A percentile compares a stretch with the other conserved stretches of the same genome.
Conservation (phyloP, 2,329 filamentous ascomycete species). For the Hymenoscyphus fraxineus region DNA sequence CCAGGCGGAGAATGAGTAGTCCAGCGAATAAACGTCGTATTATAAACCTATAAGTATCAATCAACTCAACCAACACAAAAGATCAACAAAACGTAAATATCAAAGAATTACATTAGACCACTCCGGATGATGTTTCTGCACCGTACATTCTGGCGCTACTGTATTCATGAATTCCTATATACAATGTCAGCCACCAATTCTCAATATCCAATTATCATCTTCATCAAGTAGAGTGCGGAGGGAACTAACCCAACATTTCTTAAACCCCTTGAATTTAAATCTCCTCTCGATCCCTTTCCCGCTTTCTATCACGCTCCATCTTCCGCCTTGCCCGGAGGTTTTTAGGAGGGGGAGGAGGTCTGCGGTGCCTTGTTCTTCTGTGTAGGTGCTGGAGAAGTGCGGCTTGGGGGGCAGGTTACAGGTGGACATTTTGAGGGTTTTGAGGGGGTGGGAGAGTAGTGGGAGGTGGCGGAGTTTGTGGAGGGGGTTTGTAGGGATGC, state of each 20-base stretch:
- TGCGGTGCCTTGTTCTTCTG: conserved; percentile 9
- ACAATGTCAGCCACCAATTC: neutral
- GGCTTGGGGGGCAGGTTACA: neutral
- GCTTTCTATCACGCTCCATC: conserved; percentile 49
- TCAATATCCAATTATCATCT: neutral
- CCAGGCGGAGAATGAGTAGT: conserved; percentile 66
- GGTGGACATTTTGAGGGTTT: neutral
- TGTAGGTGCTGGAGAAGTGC: conserved; percentile 23
- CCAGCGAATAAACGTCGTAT: conserved; percentile 67
- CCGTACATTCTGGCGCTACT: conserved; percentile 63
- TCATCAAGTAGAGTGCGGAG: conserved; percentile 4
- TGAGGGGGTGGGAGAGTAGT: neutral
- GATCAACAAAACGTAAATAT: neutral
- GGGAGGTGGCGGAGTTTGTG: neutral
- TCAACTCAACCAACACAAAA: no score
- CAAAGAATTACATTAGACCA: conserved; percentile 74
- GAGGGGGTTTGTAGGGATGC: neutral
- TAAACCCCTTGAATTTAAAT: conserved; percentile 63
- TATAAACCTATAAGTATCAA: conserved; percentile 55
- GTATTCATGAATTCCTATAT: conserved; percentile 71
- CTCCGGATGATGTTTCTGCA: conserved; percentile 69
- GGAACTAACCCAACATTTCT: conserved; percentile 58
- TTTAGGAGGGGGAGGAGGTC: conserved; percentile 22
- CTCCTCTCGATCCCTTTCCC: conserved; percentile 55
- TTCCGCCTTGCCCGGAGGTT: conserved; percentile 25